Evolutionary conservation across 192 early-diverging fungal genomes (phyloP).

Genomic region (Paraglomus occultum): DNA sequence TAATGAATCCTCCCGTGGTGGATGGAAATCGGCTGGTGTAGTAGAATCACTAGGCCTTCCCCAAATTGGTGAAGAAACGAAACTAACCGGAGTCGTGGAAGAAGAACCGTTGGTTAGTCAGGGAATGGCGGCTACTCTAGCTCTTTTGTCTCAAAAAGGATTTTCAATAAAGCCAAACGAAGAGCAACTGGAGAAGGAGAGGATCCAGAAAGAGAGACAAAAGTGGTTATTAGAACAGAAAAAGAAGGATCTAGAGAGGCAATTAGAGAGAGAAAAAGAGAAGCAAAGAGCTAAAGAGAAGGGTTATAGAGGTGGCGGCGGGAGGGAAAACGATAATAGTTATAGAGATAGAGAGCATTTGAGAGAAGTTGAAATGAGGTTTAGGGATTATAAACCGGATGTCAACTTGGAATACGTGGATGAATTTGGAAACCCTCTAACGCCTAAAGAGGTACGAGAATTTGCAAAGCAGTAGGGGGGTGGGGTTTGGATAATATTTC

Average conservation of each 20-base stretch:
- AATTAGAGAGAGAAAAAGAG: slow-evolving; percentile 65
- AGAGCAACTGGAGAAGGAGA: slow-evolving; percentile 68
- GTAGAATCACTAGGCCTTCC: slow-evolving; percentile 31
- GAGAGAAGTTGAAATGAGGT: slow-evolving; percentile 76
- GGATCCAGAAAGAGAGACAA: slow-evolving; percentile 53
- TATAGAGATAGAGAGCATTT: slow-evolving; percentile 60
- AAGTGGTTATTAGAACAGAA: slow-evolving; percentile 75
- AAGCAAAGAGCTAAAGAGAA: slow-evolving; percentile 51
- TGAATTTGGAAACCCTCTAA: slow-evolving; percentile 76
- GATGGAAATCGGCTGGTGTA: slow-evolving; percentile 26
- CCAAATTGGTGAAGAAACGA: slow-evolving; percentile 25
- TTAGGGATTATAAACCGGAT: slow-evolving; percentile 89
- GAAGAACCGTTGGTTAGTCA: slow-evolving; percentile 81
- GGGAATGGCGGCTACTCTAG: slow-evolving; percentile 81
- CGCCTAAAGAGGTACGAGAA: slow-evolving; percentile 71
- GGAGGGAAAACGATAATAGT: slow-evolving; percentile 52
- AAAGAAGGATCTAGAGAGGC: slow-evolving; percentile 57
- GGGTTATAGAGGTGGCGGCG: slow-evolving; percentile 43
- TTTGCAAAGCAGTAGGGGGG: background rate
- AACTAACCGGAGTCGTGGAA: slow-evolving; percentile 33
- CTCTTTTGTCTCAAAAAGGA: slow-evolving; percentile 76
- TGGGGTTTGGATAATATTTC: background rate
- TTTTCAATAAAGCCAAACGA: slow-evolving; percentile 48
- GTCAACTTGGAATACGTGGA: slow-evolving; percentile 92
- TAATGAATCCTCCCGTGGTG: background rate